Conservation (phyloP, 2,329 filamentous ascomycete genomes). For the Botrytis tulipae region DNA sequence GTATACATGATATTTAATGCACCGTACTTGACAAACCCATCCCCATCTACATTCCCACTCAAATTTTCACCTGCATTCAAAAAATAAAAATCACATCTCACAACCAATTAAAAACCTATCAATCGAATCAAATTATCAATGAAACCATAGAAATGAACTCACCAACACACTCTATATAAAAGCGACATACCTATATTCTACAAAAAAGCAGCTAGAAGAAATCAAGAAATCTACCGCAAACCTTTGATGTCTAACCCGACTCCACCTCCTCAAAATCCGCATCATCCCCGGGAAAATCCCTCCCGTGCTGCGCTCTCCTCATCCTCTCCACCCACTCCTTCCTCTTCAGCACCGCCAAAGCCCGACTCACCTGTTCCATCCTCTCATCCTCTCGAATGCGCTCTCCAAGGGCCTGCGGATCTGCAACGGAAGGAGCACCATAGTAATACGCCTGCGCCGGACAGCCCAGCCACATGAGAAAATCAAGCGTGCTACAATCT, state of each 20-base stretch:
- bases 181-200: not conserved
- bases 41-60: rapidly evolving
- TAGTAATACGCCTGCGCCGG: not conserved
- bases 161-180: not conserved
- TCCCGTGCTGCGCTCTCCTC: not conserved
- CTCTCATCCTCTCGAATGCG: not conserved
- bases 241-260: not conserved
- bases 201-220: not conserved
- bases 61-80: not conserved
- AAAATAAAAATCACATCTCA: not conserved
- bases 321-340: not conserved
- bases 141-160: not conserved
- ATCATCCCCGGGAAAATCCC: not conserved
- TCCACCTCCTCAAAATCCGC: not conserved
- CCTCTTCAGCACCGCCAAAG: too few relatives aligned
- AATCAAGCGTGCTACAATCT: not conserved
- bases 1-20: not conserved
- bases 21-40: not conserved
- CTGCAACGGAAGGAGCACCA: not conserved
- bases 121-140: not conserved
- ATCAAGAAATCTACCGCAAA: not conserved
- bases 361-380: too few relatives aligned
- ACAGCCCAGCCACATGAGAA: constrained; percentile 13
- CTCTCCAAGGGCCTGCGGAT: not conserved
- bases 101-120: not conserved